Evolutionary conservation across 2,329 filamentous ascomycete genomes (phyloP), one percentile per base, ranked within the genome.

Genomic region (Ceratocystis lukuohia): DNA sequence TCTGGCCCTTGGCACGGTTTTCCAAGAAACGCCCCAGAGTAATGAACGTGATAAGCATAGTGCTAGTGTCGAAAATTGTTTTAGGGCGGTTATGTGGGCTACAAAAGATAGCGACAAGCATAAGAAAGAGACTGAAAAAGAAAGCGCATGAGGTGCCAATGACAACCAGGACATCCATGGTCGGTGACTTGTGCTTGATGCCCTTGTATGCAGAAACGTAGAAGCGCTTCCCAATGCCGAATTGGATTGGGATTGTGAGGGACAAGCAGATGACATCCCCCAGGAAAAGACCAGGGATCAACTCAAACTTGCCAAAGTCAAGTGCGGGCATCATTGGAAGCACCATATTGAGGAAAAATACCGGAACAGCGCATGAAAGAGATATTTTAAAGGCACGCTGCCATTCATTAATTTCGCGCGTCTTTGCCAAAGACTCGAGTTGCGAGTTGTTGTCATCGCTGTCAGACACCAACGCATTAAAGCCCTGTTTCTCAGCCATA

Each of bases 31-130:
- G 87, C 3, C 94, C 91, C 2, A 99, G 78, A 0, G 88, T 91
- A 74, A 96, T 91, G 74, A 99, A 97, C 0, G 91, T 96, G 74
- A 99, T 92, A 64, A 99, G 81, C 94, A 97, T 99, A 25, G 91
- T 96, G 76, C 92, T 96, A 1, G 94, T 99, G 73, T 99, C 94
- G 72, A 99, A 99, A 17, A 96, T 88, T 1, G 91, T 96, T 69
- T 85, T 87, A 0, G 94, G 94, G 61, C 89, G 84, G 1, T 81
- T 83, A 73, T 97, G 91, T 5, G 91, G 89, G 25, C 84, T 79
- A n/a, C 84, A 80, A 15, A 89, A 70, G 22, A 97, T 74, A 0
- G 91, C 95, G 17, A 97, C 85, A 3, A 87, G 65, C 91, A 99
- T 96, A 17, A 91, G 84, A 61, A 89, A 84, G 70, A 91, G 78